Evolutionary conservation across 805 yeast genomes (phyloP).

Genomic region (Candida germanica): DNA sequence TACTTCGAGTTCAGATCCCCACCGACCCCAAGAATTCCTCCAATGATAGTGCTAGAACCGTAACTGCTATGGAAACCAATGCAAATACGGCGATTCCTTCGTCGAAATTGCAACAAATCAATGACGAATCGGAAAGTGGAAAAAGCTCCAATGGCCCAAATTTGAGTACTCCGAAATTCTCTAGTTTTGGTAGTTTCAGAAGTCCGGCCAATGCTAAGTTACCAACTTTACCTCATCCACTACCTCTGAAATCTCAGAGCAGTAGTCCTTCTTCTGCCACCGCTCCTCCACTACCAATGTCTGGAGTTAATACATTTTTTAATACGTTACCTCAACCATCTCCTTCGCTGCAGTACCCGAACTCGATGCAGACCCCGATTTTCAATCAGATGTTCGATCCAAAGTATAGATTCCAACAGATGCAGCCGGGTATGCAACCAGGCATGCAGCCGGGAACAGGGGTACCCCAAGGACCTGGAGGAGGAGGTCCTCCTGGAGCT

Average conservation of each 20-base stretch:
- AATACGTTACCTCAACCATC: conserved; percentile 24
- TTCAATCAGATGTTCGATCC: conserved; percentile 28
- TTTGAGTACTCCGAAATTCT: conserved; percentile 18
- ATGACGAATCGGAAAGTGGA: conserved; percentile 4
- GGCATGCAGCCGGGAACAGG: no score
- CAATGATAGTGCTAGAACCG: conserved; percentile 41
- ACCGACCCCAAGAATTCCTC: conserved; percentile 33
- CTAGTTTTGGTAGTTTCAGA: conserved; percentile 23
- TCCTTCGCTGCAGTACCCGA: conserved; percentile 22
- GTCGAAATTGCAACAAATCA: conserved; percentile 1
- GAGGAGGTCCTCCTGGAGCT: no score
- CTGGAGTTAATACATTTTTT: conserved; percentile 20
- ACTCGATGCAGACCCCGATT: conserved; percentile 30
- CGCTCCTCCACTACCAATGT: conserved; percentile 35
- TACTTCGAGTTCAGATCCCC: conserved; percentile 66
- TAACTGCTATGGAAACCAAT: conserved; percentile 40
- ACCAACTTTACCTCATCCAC: conserved; percentile 32
- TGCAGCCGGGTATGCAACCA: no score
- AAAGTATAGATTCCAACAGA: conserved; percentile 7
- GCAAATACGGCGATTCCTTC: not conserved
- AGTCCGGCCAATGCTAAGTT: conserved; percentile 32
- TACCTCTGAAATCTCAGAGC: conserved; percentile 37
- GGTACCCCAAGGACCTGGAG: no score
- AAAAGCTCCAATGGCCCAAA: conserved; percentile 6
- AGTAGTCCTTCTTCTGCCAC: conserved; percentile 38